phyloP scores from a whole-genome alignment of 352 stramenopile species.

The Phytophthora pini region DNA sequence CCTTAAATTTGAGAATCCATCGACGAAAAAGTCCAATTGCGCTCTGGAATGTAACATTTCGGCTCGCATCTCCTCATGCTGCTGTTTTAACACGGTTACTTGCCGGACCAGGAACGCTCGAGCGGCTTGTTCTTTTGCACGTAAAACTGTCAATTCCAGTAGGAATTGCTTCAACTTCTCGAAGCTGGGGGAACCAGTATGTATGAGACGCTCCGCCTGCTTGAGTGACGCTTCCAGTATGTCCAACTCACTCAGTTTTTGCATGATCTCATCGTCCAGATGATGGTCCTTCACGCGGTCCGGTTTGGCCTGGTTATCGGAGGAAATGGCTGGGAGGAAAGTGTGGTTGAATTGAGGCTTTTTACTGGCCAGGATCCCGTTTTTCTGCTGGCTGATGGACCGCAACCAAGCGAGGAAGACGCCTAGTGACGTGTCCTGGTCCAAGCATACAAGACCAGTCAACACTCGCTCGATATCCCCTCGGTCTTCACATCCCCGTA shows the following conservation, averaged over 20 bases:
- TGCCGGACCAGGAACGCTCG: constrained; percentile 64
- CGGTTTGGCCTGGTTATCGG: constrained; percentile 16
- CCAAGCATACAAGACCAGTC: constrained; percentile 67
- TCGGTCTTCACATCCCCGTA: constrained; percentile 63
- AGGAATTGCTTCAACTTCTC: constrained; percentile 84
- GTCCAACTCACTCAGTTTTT: constrained; percentile 47
- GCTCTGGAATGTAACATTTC: constrained; percentile 67
- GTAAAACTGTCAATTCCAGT: constrained; percentile 60
- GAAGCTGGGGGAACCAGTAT: constrained; percentile 66
- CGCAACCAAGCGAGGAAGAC: constrained; percentile 77
- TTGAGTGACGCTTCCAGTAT: constrained; percentile 70
- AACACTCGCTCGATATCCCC: constrained; percentile 67
- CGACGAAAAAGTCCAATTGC: constrained; percentile 83
- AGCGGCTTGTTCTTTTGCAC: constrained; percentile 65
- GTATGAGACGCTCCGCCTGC: constrained; percentile 55
- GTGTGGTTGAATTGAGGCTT: constrained; percentile 64
- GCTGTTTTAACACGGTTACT: constrained; percentile 45
- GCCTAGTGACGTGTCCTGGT: constrained; percentile 76
- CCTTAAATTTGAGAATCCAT: constrained; percentile 73
- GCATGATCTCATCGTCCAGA: constrained; percentile 59
- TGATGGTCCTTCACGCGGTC: constrained; percentile 59
- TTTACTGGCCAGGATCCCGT: constrained; percentile 29
- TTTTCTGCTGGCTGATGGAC: constrained; percentile 27
- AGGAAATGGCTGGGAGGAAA: constrained; percentile 62
- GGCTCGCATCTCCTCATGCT: constrained; percentile 64